Conservation (phyloP, 805 yeast genomes). For the Candida schatavii region DNA sequence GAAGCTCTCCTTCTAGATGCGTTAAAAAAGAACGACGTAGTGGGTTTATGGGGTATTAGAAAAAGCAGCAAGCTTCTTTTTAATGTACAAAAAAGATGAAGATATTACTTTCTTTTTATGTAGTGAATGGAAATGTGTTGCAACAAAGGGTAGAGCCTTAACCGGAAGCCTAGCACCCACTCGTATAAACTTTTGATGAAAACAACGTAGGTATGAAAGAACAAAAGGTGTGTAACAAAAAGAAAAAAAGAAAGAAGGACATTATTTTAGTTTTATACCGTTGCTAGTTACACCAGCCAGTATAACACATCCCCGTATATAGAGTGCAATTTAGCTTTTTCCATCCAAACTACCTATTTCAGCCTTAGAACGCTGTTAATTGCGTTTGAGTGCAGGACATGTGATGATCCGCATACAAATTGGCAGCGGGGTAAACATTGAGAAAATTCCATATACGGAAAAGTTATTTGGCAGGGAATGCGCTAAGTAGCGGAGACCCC, state of each 20-base stretch:
- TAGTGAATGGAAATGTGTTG: too few species aligned
- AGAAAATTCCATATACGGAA: constrained; percentile 1
- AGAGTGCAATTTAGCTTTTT: background rate
- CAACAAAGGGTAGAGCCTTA: too few species aligned
- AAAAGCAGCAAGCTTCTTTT: too few species aligned
- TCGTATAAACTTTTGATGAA: too few species aligned
- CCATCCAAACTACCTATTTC: constrained; percentile 1
- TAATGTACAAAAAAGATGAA: too few species aligned
- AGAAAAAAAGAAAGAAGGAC: background rate
- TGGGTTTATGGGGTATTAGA: too few species aligned
- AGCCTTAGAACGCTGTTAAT: background rate
- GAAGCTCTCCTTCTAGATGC: background rate
- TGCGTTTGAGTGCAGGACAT: background rate
- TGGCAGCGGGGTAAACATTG: background rate
- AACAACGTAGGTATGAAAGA: too few species aligned
- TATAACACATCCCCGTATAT: background rate
- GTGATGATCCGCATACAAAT: background rate
- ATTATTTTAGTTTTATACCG: constrained; percentile 1
- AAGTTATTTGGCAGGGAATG: background rate
- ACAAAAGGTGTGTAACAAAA: too few species aligned
- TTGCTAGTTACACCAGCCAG: background rate
- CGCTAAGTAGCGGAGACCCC: too few species aligned
- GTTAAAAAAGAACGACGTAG: too few species aligned
- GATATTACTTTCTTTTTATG: too few species aligned
- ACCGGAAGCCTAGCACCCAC: too few species aligned